Conservation (phyloP, 1,139 yeast genomes). For the Protomyces macrosporus region DNA sequence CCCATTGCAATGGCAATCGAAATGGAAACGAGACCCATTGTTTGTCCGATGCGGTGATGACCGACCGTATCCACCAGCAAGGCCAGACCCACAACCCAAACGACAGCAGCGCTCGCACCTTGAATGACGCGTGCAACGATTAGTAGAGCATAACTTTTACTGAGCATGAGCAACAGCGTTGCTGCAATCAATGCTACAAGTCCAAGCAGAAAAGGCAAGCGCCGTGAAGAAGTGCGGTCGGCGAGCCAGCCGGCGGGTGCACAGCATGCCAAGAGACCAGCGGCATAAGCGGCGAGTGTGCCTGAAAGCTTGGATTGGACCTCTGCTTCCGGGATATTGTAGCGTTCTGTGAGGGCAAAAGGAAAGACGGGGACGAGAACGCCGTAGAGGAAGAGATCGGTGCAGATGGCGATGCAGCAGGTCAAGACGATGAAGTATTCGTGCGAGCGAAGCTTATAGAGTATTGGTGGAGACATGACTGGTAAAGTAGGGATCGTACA, state of each 20-base stretch:
- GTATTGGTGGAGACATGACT: too few relatives aligned
- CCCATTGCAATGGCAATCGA: conserved; percentile 38
- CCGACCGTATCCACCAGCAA: conserved; percentile 40
- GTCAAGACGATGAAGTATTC: not conserved
- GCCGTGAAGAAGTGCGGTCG: conserved; percentile 35
- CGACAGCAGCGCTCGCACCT: conserved; percentile 40
- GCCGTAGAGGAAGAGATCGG: conserved; percentile 27
- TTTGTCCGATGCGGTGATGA: conserved; percentile 29
- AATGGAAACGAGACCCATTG: conserved; percentile 34
- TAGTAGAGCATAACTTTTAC: conserved; percentile 36
- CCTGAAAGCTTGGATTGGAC: conserved; percentile 38
- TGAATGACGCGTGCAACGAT: conserved; percentile 40
- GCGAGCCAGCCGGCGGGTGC: conserved; percentile 37
- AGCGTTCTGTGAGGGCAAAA: conserved; percentile 36
- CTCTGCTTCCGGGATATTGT: conserved; percentile 35
- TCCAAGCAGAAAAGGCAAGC: conserved; percentile 38
- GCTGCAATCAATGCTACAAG: conserved; percentile 37
- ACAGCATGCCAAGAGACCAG: conserved; percentile 39
- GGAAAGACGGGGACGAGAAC: conserved; percentile 41
- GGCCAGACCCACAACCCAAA: conserved; percentile 43
- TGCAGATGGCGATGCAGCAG: conserved; percentile 5
- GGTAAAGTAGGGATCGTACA: too few relatives aligned
- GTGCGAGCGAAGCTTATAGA: conserved; percentile 32
- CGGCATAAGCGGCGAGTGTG: conserved; percentile 39
- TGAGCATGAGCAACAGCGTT: conserved; percentile 37